phyloP scores from a whole-genome alignment of 208 protist genomes.

The Leishmania mexicana region DNA sequence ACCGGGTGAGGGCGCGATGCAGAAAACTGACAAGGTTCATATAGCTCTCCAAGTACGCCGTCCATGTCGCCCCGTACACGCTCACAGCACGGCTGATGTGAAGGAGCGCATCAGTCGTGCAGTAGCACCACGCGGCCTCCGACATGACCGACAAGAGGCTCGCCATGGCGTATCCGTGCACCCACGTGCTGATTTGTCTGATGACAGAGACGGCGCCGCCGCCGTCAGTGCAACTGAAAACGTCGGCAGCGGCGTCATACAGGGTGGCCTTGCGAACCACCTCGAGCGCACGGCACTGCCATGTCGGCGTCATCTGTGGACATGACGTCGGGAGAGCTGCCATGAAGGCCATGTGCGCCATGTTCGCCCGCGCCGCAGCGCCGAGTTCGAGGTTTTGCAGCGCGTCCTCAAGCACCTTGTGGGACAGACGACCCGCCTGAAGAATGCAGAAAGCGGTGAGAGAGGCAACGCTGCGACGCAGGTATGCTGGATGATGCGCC shows the following conservation, averaged over 20 bases:
- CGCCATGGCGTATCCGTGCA: conserved; percentile 12
- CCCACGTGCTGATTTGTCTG: not conserved
- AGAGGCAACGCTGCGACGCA: conserved; percentile 14
- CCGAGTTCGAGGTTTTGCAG: conserved; percentile 21
- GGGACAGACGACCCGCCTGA: conserved; percentile 9
- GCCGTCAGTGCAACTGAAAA: conserved; percentile 9
- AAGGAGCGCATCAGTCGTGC: conserved; percentile 25
- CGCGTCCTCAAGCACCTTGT: conserved; percentile 3
- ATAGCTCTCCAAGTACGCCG: conserved; percentile 23
- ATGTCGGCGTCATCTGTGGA: not conserved
- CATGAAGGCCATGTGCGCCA: conserved; percentile 35
- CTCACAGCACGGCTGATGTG: conserved; percentile 28
- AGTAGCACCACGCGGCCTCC: conserved; percentile 30
- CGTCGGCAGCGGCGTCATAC: conserved; percentile 31
- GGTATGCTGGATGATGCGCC: not conserved
- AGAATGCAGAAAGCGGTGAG: conserved; percentile 32
- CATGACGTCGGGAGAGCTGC: conserved; percentile 19
- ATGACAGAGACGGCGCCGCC: conserved; percentile 1
- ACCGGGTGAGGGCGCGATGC: conserved; percentile 19
- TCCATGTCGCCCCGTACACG: conserved; percentile 21
- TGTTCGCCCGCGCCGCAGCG: conserved; percentile 9
- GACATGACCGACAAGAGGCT: conserved; percentile 29
- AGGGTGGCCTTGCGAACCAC: conserved; percentile 31
- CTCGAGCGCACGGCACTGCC: conserved; percentile 32
- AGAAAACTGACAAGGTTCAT: conserved; percentile 25